These are phyloP conservation scores for Apiotrichum akiyoshidainum DNA, from an alignment of 1,284 basidiomycete species.

Conservation along the genomic window DNA sequence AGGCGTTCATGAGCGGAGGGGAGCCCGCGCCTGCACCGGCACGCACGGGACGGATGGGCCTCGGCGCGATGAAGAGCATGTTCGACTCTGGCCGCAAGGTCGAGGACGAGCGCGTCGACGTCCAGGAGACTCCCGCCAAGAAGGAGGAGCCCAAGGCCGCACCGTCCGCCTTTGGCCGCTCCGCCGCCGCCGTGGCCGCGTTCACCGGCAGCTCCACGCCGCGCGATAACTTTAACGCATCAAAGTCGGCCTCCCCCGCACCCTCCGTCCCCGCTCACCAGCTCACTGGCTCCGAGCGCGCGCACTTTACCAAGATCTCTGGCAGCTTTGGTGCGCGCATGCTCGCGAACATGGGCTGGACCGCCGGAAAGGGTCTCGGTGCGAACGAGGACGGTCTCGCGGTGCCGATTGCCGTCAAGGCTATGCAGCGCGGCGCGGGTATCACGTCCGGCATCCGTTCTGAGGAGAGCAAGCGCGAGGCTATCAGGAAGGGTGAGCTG, in stretches of 20 bases:
- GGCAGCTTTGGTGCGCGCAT: conserved; percentile 77
- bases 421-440: conserved; percentile 68
- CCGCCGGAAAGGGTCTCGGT: conserved; percentile 76
- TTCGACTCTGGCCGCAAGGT: conserved; percentile 2
- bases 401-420: conserved; percentile 75
- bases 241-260: neutral
- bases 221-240: neutral
- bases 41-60: conserved; percentile 1
- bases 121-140: neutral
- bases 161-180: conserved; percentile 29
- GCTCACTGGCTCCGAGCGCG: conserved; percentile 64
- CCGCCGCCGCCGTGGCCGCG: conserved; percentile 29
- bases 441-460: conserved; percentile 85
- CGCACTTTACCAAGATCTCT: conserved; percentile 74
- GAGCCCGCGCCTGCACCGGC: neutral
- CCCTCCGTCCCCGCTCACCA: conserved; percentile 46
- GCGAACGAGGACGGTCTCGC: conserved; percentile 75
- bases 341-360: conserved; percentile 94
- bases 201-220: neutral
- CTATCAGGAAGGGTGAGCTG: conserved; percentile 59
- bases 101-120: conserved; percentile 3
- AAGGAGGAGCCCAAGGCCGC: neutral
- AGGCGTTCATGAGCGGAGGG: neutral
- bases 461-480: conserved; percentile 80
- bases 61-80: conserved; percentile 2